These are phyloP conservation scores for Alloascoidea africana DNA, from an alignment of 805 yeast species.

Conservation along the genomic window DNA sequence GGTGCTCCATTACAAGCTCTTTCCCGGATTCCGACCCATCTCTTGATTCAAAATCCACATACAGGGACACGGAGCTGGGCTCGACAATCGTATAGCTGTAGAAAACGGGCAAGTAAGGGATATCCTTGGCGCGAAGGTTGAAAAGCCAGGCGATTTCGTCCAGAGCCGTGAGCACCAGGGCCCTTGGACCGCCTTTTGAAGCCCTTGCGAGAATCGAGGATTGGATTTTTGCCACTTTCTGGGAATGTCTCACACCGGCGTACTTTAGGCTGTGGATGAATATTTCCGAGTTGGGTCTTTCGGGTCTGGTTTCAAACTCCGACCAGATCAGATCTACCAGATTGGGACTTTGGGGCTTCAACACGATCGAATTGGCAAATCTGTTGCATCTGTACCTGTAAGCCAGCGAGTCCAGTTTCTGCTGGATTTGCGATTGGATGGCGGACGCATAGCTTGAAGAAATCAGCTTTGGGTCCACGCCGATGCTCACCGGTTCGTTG, in stretches of 20 bases:
- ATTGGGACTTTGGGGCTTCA: slow-evolving; percentile 39
- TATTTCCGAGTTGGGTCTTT: slow-evolving; percentile 27
- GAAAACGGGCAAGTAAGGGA: slow-evolving; percentile 58
- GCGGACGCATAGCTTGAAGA: slow-evolving; percentile 30
- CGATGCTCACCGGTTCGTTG: slow-evolving; percentile 36
- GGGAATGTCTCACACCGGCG: slow-evolving; percentile 38
- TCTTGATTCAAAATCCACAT: too few relatives aligned
- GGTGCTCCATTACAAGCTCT: too few relatives aligned
- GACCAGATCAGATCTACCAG: slow-evolving; percentile 51
- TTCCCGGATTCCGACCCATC: too few relatives aligned
- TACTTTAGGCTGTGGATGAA: slow-evolving; percentile 29
- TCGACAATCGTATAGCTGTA: slow-evolving; percentile 37
- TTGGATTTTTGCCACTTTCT: slow-evolving; percentile 26
- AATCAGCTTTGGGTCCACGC: slow-evolving; percentile 73
- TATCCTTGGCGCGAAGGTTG: slow-evolving; percentile 53
- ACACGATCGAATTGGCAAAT: too few relatives aligned
- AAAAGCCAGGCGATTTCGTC: slow-evolving; percentile 70
- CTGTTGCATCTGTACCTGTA: not conserved
- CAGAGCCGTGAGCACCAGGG: slow-evolving; percentile 35
- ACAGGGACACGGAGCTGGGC: too few relatives aligned
- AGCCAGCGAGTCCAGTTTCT: slow-evolving; percentile 7
- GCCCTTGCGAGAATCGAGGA: too few relatives aligned
- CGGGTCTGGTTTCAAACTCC: slow-evolving; percentile 43
- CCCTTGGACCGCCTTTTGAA: slow-evolving; percentile 15
- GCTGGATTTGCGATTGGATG: slow-evolving; percentile 17